Evolutionary conservation across 2,329 filamentous ascomycete genomes (phyloP), one percentile per base, ranked within the genome.

Genomic region (Sclerotinia trifoliorum): DNA sequence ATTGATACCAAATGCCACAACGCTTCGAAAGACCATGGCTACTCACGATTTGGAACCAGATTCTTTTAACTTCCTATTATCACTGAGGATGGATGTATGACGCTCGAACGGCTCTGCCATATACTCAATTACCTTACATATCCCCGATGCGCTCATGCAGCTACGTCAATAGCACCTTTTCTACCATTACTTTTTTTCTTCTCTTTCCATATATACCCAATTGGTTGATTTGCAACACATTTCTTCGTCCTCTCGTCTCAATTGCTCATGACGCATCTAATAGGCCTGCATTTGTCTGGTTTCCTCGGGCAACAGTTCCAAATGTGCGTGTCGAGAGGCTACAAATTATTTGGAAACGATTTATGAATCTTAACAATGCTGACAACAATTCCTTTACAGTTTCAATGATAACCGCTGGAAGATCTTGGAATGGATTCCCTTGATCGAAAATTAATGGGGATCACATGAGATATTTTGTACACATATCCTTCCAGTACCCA

Each of bases 191-290:
- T 17, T 51, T 62, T 48, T 39, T 29, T 3, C n/a, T 68, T n/a
- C 39, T 74, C 24, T 75, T 73, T 65, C 63, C 60, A 5, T 65
- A 72, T 39, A 58, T 75, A 13, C 68, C 66, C 3, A 24, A 66
- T 15, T 75, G 70, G 70, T 67, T 72, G n/a, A 42, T 70, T 56
- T 44, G n/a, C 21, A 61, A 52, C 5, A 26, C 35, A 32, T 66
- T n/a, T 19, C 32, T 54, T 64, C 29, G 52, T 39, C 51, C 64
- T 68, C 62, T 63, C 21, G n/a, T 58, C 21, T 61, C 64, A 1
- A 24, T 42, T 42, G 44, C n/a, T n/a, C 44, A 66, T 21, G 42
- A 62, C 8, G 46, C 60, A 24, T 51, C 19, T 10, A 26, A 51
- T 26, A 51, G 29, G 39, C 29, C 29, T 62, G 21, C 46, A 51